Evolutionary conservation across 1,139 yeast species (phyloP).

Genomic region (Kluyveromyces sp.): DNA sequence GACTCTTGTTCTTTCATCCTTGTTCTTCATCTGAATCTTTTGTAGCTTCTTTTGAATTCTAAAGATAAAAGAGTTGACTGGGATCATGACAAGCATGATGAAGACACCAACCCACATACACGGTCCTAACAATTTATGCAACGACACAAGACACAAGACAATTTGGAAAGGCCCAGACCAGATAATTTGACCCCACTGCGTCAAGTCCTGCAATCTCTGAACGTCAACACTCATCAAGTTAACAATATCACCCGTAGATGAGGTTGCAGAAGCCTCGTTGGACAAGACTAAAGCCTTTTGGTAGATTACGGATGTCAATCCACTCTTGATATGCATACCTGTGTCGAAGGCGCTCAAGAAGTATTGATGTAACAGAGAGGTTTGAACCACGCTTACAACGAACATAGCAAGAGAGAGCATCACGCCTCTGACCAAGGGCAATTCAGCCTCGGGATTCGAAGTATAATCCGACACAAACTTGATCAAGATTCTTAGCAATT

Average conservation of each 20-base stretch:
- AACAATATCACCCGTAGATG: slow-evolving; percentile 94
- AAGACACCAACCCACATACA: slow-evolving; percentile 97
- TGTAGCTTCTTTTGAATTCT: slow-evolving; percentile 70
- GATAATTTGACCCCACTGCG: slow-evolving; percentile 76
- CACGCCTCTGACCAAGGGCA: slow-evolving; percentile 71
- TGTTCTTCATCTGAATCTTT: slow-evolving; percentile 61
- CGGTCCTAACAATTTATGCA: slow-evolving; percentile 72
- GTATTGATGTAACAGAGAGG: slow-evolving; percentile 84
- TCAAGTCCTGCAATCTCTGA: slow-evolving; percentile 84
- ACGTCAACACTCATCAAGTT: slow-evolving; percentile 96
- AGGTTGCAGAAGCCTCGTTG: slow-evolving; percentile 70
- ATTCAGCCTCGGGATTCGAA: slow-evolving; percentile 29
- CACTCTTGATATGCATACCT: slow-evolving; percentile 83
- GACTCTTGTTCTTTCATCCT: slow-evolving; percentile 62
- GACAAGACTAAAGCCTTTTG: slow-evolving; percentile 74
- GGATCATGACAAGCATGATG: slow-evolving; percentile 78
- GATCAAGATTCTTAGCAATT: slow-evolving; percentile 66
- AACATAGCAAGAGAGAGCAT: slow-evolving; percentile 84
- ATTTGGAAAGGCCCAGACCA: slow-evolving; percentile 99
- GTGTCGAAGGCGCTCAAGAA: slow-evolving; percentile 82
- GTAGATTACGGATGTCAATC: slow-evolving; percentile 73
- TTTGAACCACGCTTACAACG: slow-evolving; percentile 71
- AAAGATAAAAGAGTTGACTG: slow-evolving; percentile 72
- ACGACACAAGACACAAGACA: slow-evolving; percentile 64
- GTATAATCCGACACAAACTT: slow-evolving; percentile 72